Evolutionary conservation across 495 filamentous ascomycete genomes (phyloP).

Genomic region (Symbiotaphrina buchneri): DNA sequence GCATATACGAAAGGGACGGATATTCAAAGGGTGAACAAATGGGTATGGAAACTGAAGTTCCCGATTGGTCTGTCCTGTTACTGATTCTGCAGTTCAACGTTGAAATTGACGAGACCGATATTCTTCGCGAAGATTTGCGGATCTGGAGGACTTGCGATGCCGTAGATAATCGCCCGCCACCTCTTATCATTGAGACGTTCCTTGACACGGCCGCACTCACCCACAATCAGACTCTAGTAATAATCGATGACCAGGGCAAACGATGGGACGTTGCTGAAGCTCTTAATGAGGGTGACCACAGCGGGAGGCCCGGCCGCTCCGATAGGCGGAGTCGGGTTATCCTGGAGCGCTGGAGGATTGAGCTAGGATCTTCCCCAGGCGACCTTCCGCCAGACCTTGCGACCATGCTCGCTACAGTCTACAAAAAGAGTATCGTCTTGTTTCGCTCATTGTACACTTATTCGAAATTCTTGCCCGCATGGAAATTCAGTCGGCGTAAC

Average conservation of each 20-base stretch:
- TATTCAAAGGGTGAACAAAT: constrained; percentile 57
- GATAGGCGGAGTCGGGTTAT: constrained; percentile 38
- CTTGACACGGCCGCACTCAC: constrained; percentile 63
- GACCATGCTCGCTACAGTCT: constrained; percentile 59
- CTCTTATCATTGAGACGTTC: constrained; percentile 76
- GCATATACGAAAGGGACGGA: constrained; percentile 32
- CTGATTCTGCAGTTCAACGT: constrained; percentile 57
- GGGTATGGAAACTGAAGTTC: constrained; percentile 32
- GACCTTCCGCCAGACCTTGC: constrained; percentile 38
- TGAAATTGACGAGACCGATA: constrained; percentile 78
- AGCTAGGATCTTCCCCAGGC: constrained; percentile 38
- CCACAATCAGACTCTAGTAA: constrained; percentile 65
- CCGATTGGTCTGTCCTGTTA: not conserved
- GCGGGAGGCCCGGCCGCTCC: constrained; percentile 25
- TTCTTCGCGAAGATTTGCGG: constrained; percentile 53
- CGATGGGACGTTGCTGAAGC: constrained; percentile 81
- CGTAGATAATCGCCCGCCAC: constrained; percentile 55
- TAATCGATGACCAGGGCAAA: constrained; percentile 73
- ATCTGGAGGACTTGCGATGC: constrained; percentile 62
- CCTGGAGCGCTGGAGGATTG: constrained; percentile 75
- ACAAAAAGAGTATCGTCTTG: constrained; percentile 87
- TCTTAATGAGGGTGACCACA: constrained; percentile 34
- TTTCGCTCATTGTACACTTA: constrained; percentile 83
- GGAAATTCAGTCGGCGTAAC: constrained; percentile 59
- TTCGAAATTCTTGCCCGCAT: constrained; percentile 64